Conservation (phyloP, 345 rosid species). For the Zanthoxylum bungeanum region DNA sequence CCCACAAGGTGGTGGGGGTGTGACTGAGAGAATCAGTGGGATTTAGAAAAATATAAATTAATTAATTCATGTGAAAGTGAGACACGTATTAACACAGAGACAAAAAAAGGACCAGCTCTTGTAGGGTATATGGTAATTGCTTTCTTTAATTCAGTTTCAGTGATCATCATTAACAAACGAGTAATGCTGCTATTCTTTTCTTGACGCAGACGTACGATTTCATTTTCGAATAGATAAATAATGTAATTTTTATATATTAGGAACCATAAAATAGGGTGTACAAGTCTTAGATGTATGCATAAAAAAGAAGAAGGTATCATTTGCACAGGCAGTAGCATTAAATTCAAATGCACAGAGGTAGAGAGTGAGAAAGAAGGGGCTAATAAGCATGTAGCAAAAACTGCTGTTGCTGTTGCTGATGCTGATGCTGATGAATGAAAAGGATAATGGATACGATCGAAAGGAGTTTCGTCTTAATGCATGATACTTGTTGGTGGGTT, state of each 20-base stretch:
- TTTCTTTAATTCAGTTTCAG: constrained; percentile 7
- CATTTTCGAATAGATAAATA: too few species aligned
- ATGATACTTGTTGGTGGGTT: constrained; percentile 76
- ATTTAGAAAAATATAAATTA: background rate
- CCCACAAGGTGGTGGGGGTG: constrained; percentile 3
- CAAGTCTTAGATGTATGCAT: too few species aligned
- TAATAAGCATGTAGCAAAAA: background rate
- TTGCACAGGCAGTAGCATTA: too few species aligned
- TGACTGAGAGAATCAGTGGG: constrained; percentile 6
- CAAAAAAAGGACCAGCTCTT: constrained; percentile 32
- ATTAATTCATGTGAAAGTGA: background rate
- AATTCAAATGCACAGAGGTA: constrained; percentile 3
- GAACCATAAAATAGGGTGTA: too few species aligned
- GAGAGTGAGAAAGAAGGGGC: background rate
- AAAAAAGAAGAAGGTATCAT: too few species aligned
- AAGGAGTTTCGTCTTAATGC: constrained; percentile 40
- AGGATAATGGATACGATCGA: constrained; percentile 39
- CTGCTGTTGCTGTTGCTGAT: background rate
- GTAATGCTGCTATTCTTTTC: too few species aligned
- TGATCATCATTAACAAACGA: too few species aligned
- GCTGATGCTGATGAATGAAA: background rate
- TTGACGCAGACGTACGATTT: too few species aligned
- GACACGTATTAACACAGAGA: background rate
- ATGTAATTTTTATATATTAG: too few species aligned
- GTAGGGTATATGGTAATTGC: constrained; percentile 29